Evolutionary conservation across 345 rosid genomes (phyloP), one percentile per base, ranked within the genome.

Genomic region (Ceriops decandra): DNA sequence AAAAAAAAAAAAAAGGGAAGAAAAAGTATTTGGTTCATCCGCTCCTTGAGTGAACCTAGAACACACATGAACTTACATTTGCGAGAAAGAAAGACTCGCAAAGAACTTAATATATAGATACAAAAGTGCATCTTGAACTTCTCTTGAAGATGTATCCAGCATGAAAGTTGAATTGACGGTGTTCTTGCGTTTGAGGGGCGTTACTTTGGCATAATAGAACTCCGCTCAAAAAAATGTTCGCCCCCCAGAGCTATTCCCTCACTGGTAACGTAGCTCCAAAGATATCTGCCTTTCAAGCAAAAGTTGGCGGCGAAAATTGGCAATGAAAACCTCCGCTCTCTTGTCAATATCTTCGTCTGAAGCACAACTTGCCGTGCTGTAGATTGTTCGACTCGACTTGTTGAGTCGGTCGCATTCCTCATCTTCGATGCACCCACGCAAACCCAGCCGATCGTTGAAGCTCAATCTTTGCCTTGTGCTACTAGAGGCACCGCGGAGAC

Each of bases 391-490:
- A 62, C 9, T 51, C 15, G 57, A 26, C 56, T 28, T 32, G 61
- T 53, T 54, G 27, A 26, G 22, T 42, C 60, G 54, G 31, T 36
- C 56, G 9, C 36, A 47, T 19, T 60, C 68, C 52, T 32, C 67
- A 46, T 74, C 83, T 31, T 62, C 67, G n/a, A 71, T 30, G 60
- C 72, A 77, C 3, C 63, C 51, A 1, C 64, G 77, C 70, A 82
- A 65, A 1, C 81, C 77, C 11, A 62, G n/a, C 21, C 74, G 69
- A 51, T 79, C 80, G 10, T 73, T 74, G 16, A 82, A 82, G 81
- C 81, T 79, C 73, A 65, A 28, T 32, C 70, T 57, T 19, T 32
- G 73, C 30, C 60, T 24, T 9, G 49, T 13, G 15, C 30, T 26
- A 4, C 16, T 1, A 2, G 74, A 60, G 4, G 42, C 30, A 2